Evolutionary conservation across 768 basidiomycete species (phyloP).

Genomic region (Russula foetens): DNA sequence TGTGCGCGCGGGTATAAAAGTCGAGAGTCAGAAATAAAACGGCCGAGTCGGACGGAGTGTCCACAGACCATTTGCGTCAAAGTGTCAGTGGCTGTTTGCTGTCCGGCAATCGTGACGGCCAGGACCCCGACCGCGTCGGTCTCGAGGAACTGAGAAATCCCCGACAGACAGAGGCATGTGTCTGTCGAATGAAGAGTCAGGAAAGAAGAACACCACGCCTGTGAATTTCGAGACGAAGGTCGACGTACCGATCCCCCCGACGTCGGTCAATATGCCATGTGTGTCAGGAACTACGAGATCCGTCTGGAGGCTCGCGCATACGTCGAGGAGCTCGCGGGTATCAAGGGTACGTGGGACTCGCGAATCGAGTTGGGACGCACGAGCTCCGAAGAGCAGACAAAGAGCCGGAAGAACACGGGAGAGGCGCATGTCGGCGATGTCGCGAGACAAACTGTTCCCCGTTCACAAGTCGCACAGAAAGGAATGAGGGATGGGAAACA

Average conservation of each 20-base stretch:
- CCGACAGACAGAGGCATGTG: constrained; percentile 37
- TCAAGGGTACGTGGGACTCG: constrained; percentile 8
- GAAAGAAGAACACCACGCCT: background rate
- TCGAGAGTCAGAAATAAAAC: too few species aligned
- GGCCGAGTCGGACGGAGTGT: background rate
- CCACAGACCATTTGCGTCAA: constrained; percentile 32
- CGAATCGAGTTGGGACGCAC: too few species aligned
- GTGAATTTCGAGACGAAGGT: background rate
- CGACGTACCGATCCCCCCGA: constrained; percentile 27
- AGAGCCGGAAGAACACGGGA: too few species aligned
- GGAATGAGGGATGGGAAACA: too few species aligned
- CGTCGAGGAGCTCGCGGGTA: constrained; percentile 26
- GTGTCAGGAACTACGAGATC: constrained; percentile 26
- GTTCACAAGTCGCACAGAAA: too few species aligned
- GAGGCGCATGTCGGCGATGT: background rate
- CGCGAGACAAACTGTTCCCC: too few species aligned
- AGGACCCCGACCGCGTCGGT: constrained; percentile 28
- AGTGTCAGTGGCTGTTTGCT: constrained; percentile 24
- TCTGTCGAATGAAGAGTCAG: constrained; percentile 25
- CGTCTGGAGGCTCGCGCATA: constrained; percentile 33
- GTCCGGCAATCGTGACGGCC: constrained; percentile 29
- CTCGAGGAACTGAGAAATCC: constrained; percentile 29
- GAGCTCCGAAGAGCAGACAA: too few species aligned
- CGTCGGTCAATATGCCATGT: constrained; percentile 21
- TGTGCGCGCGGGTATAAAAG: too few species aligned